A percentile compares a stretch with the other conserved stretches of the same genome.
phyloP scores from a whole-genome alignment of 371 early-diverging fungal genomes.

The Mortierella sp. region DNA sequence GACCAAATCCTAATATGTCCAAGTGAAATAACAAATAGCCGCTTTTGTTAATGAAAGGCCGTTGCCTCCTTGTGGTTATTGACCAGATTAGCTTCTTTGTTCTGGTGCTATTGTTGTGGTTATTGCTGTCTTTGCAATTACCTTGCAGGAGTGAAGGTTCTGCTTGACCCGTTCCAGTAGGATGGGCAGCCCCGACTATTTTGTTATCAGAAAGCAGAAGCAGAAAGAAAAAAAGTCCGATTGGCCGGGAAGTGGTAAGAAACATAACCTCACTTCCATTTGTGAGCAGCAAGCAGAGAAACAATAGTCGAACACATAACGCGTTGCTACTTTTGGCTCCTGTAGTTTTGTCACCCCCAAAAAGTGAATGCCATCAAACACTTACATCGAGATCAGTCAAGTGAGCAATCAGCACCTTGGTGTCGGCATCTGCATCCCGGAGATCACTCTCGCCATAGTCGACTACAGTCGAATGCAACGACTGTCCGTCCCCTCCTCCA shows the following conservation, averaged over 20 bases:
- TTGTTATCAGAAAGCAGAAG: not conserved
- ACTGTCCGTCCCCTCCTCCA: conserved; percentile 20
- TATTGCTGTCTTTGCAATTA: conserved; percentile 2
- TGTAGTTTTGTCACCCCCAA: not conserved
- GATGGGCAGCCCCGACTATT: conserved; percentile 54
- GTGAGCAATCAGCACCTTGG: conserved; percentile 42
- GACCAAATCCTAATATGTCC: conserved; percentile 37
- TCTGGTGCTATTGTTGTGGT: not conserved
- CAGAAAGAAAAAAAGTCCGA: not conserved
- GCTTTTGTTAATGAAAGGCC: not conserved
- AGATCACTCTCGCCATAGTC: conserved; percentile 36
- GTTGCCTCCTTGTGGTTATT: not conserved
- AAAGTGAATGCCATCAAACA: not conserved
- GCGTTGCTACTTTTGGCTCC: not conserved
- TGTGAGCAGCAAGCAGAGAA: not conserved
- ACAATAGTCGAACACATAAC: not conserved
- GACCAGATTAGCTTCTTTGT: not conserved
- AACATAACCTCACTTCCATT: not conserved
- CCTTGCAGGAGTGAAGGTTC: conserved; percentile 59
- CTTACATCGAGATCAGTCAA: conserved; percentile 55
- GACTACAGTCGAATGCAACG: conserved; percentile 20
- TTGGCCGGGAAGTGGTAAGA: not conserved
- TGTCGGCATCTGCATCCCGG: conserved; percentile 40
- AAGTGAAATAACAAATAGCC: not conserved
- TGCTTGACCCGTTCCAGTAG: conserved; percentile 60